Conservation (phyloP, 2,329 filamentous ascomycete genomes). For the Cyphellophora europaea region DNA sequence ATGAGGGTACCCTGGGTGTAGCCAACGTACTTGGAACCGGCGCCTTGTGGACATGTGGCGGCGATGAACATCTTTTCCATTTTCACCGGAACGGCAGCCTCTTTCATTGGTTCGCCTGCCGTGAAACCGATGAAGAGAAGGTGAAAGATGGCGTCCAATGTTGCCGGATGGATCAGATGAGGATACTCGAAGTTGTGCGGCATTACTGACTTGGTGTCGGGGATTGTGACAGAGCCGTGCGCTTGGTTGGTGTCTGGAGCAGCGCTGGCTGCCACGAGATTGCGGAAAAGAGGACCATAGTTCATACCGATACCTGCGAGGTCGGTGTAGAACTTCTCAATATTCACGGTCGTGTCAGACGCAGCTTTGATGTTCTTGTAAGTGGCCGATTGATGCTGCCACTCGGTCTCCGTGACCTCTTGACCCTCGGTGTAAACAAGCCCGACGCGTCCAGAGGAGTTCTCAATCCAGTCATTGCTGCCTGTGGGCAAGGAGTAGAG, state of each 20-base stretch:
- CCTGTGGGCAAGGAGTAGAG: conserved; percentile 2
- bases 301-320: conserved; percentile 20
- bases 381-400: conserved; percentile 1
- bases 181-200: conserved; percentile 21
- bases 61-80: conserved; percentile 11
- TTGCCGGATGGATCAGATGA: conserved; percentile 23
- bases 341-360: conserved; percentile 9
- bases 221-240: conserved; percentile 18
- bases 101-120: conserved; percentile 6
- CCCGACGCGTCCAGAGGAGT: conserved; percentile 4
- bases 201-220: conserved; percentile 21
- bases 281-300: conserved; percentile 22
- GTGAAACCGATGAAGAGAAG: conserved; percentile 17
- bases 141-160: conserved; percentile 25
- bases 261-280: conserved; percentile 15
- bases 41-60: conserved; percentile 2
- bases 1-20: conserved; percentile 1
- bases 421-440: conserved; percentile 2
- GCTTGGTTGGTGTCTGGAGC: conserved; percentile 6
- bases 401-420: conserved; percentile 2
- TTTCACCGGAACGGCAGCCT: conserved; percentile 3
- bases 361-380: conserved; percentile 3
- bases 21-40: conserved; percentile 11
- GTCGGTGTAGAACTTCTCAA: conserved; percentile 19
- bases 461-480: conserved; percentile 2